Evolutionary conservation across 768 basidiomycete species (phyloP).

Genomic region (Collybia sordida): DNA sequence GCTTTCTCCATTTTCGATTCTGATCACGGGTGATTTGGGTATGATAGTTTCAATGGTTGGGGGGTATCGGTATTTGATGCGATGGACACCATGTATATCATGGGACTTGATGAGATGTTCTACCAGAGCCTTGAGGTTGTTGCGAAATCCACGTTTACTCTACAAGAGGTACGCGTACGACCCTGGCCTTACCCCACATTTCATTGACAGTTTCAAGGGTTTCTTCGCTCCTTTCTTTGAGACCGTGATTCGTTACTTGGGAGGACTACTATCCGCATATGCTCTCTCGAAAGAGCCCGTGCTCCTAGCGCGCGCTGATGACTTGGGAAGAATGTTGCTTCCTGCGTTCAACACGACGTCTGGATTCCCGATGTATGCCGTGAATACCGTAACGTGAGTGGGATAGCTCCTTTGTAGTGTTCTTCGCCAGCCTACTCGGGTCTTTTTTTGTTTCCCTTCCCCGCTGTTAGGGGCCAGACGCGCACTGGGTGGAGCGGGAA

Average conservation of each 20-base stretch:
- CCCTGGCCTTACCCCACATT: slow-evolving; percentile 3
- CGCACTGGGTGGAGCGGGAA: slow-evolving; percentile 28
- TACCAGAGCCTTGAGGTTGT: slow-evolving; percentile 54
- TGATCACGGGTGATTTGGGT: slow-evolving; percentile 1
- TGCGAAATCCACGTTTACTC: slow-evolving; percentile 44
- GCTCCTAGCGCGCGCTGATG: slow-evolving; percentile 66
- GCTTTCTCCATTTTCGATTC: not conserved
- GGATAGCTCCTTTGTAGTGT: not conserved
- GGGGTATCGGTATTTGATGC: slow-evolving; percentile 74
- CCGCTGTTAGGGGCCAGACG: slow-evolving; percentile 32
- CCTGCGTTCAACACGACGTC: slow-evolving; percentile 69
- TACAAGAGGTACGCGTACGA: slow-evolving; percentile 26
- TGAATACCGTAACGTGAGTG: slow-evolving; percentile 60
- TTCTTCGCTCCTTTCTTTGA: slow-evolving; percentile 63
- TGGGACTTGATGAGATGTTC: slow-evolving; percentile 72
- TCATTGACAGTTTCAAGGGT: slow-evolving; percentile 12
- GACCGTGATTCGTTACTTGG: slow-evolving; percentile 82
- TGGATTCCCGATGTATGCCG: slow-evolving; percentile 68
- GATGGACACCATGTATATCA: slow-evolving; percentile 80
- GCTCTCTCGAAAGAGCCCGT: slow-evolving; percentile 66
- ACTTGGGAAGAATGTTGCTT: slow-evolving; percentile 67
- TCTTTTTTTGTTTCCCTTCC: not conserved
- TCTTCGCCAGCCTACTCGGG: not conserved
- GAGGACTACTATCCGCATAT: slow-evolving; percentile 79
- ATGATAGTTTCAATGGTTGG: slow-evolving; percentile 70